Evolutionary conservation across 2,329 filamentous ascomycete species (phyloP).

Genomic region (Beauveria pseudobassiana): DNA sequence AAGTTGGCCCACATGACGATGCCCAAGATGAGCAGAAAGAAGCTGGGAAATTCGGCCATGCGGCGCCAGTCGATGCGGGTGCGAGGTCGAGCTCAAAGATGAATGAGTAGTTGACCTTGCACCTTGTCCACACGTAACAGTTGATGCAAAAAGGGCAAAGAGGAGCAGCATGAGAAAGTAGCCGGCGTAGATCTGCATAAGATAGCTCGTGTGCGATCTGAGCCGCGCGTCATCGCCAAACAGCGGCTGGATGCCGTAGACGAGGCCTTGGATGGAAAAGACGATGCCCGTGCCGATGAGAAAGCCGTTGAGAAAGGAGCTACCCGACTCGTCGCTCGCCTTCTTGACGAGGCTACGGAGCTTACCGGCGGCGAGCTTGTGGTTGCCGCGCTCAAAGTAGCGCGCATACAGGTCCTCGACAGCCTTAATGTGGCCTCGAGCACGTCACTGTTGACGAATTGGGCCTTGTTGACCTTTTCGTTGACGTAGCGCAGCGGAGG

Average conservation of each 20-base stretch:
- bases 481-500: constrained; percentile 77
- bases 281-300: constrained; percentile 61
- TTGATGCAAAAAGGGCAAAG: constrained; percentile 79
- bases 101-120: constrained; percentile 92
- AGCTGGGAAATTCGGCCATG: constrained; percentile 75
- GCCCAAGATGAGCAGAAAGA: constrained; percentile 72
- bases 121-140: constrained; percentile 72
- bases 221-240: constrained; percentile 40
- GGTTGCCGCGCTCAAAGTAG: constrained; percentile 91
- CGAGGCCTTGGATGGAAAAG: constrained; percentile 57
- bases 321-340: constrained; percentile 47
- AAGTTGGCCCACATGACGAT: constrained; percentile 90
- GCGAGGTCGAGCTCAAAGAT: constrained; percentile 92
- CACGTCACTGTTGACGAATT: constrained; percentile 85
- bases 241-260: constrained; percentile 50
- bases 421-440: constrained; percentile 70
- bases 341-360: constrained; percentile 64
- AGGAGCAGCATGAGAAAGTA: constrained; percentile 81
- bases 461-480: constrained; percentile 82
- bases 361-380: constrained; percentile 84
- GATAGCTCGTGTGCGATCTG: constrained; percentile 51
- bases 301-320: constrained; percentile 54
- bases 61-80: constrained; percentile 86
- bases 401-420: constrained; percentile 89
- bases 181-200: constrained; percentile 86